Conservation (phyloP, 345 rosid genomes). For the Syzygium jambos region DNA sequence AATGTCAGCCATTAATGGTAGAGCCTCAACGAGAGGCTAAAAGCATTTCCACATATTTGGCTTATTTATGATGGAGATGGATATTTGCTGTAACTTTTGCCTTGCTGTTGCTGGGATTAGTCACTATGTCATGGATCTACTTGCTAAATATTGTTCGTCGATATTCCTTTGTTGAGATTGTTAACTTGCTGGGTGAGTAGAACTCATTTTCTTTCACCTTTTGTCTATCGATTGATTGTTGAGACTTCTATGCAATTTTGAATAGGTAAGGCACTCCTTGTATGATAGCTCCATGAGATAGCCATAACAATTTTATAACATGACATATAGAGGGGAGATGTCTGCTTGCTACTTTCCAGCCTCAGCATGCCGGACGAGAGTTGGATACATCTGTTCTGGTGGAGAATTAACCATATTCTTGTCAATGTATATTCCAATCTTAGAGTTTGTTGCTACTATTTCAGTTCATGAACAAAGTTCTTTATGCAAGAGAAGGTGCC, state of each 20-base stretch:
- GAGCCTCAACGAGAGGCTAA: background rate
- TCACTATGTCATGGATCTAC: background rate
- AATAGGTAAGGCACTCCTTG: background rate
- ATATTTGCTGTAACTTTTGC: background rate
- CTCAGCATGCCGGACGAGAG: background rate
- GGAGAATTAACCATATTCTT: background rate
- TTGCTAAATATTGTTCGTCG: background rate
- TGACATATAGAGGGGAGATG: background rate
- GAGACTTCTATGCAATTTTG: background rate
- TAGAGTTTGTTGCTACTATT: background rate
- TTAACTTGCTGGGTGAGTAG: background rate
- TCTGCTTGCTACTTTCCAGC: background rate
- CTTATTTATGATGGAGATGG: background rate
- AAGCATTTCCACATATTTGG: background rate
- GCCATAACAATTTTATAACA: background rate
- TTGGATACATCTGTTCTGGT: background rate
- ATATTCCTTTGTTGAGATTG: background rate
- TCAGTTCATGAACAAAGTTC: conserved; percentile 89
- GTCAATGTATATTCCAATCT: background rate
- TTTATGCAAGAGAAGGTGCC: conserved; percentile 88
- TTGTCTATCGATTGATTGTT: background rate
- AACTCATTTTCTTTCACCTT: background rate
- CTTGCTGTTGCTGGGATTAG: background rate
- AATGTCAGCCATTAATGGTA: background rate
- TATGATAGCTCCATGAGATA: background rate